Base-by-base conservation (phyloP, 306 rosid species). In the Comarum palustre region DNA sequence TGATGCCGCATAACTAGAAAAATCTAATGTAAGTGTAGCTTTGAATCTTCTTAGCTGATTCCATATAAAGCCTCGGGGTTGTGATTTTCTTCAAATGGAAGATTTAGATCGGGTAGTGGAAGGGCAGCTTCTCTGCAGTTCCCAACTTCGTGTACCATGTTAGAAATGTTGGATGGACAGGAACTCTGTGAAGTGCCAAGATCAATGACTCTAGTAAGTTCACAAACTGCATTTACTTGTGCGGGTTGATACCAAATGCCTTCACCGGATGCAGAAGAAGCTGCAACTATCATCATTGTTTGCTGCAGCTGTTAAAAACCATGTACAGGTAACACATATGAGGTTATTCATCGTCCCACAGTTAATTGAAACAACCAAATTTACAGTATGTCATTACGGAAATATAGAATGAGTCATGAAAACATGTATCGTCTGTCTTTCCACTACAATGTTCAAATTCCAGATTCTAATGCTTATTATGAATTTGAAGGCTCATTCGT, bases 101-200 rank as follows among this genome's bases (percentile, higher is more conserved):
- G 76, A 81, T 94, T 94, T 73, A 94, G 85, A 83, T 94, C 98
- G 6, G 98, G 98, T n/a, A 94, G 83, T 38, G 55, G 62, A 73
- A 79, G 75, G 15, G 76, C 75, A 36, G 82, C 48, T 36, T 74
- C 97, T 36, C 20, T 61, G 54, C 76, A 62, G 67, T 34, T 77
- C 75, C 80, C 81, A 38, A 73, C 76, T 38, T 82, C 95, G 52
- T 73, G 82, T 41, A 75, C 59, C 77, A 82, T 75, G 63, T 72
- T 50, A 68, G 83, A 69, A 75, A 67, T 67, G 69, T 72, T 82
- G 55, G 73, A 45, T 32, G 79, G 79, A 66, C 27, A 7, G 20
- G 41, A 32, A n/a, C 69, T 59, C 81, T 42, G 72, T 29, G 36
- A 43, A 59, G 78, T 39, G 41, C 76, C 69, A 3, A 68, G 32